Percentiles rank a stretch among this genome's conserved stretches.
Conservation (phyloP, 345 rosid species). For the Arabidopsis thaliana region TAIR10.1 NC_003076.8:8803001-8803500, state of each 20-base stretch:
- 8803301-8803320: constrained; percentile 13
- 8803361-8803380: neutral
- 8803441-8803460: neutral
- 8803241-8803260: constrained; percentile 30
- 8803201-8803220: constrained; percentile 38
- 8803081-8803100: neutral
- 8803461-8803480: neutral
- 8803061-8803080: too few species aligned
- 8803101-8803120: neutral
- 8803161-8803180: neutral
- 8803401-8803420: neutral
- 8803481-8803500: too few species aligned
- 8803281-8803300: constrained; percentile 15
- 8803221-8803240: constrained; percentile 20
- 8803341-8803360: constrained; percentile 10
- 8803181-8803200: constrained; percentile 8
- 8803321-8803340: neutral
- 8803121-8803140: neutral
- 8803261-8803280: constrained; percentile 26
- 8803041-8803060: too few species aligned
- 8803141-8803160: neutral
- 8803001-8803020: too few species aligned
- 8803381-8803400: neutral
- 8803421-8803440: neutral
- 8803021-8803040: too few species aligned